phyloP scores from a whole-genome alignment of 2,329 filamentous ascomycete genomes.

The Trichoderma lentiforme region DNA sequence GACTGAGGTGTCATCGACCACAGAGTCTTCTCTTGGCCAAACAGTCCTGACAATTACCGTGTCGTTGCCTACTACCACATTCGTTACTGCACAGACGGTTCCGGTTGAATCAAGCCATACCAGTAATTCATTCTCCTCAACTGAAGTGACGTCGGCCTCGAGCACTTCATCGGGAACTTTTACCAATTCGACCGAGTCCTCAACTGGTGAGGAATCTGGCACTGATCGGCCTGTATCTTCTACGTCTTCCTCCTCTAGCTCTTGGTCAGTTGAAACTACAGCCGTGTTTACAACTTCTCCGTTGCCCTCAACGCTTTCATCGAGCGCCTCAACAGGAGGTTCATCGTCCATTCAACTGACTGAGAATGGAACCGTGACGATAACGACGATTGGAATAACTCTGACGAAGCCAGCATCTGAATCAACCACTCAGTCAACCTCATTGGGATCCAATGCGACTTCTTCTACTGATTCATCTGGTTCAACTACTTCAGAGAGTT shows the following conservation, averaged over 20 bases:
- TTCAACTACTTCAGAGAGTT: background rate
- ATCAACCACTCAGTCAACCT: background rate
- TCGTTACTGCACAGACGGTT: slow-evolving; percentile 4
- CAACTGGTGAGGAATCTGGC: background rate
- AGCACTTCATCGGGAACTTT: background rate
- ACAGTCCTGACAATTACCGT: slow-evolving; percentile 3
- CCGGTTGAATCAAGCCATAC: background rate
- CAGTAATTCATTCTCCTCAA: slow-evolving; percentile 6
- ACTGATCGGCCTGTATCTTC: slow-evolving; percentile 3
- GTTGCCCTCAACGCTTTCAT: background rate
- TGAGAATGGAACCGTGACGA: background rate
- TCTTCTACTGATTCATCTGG: background rate
- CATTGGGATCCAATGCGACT: background rate
- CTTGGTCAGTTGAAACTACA: background rate
- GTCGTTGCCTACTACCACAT: slow-evolving; percentile 4
- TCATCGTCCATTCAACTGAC: background rate
- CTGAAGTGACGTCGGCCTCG: background rate
- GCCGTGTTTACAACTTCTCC: background rate
- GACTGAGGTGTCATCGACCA: background rate
- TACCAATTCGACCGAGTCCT: background rate
- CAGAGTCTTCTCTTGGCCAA: background rate
- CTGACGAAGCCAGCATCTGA: background rate
- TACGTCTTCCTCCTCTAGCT: background rate
- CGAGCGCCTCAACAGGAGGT: background rate
- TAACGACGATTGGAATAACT: background rate